phyloP scores from a whole-genome alignment of 2,329 filamentous ascomycete species.

The Epichloe baconii region DNA sequence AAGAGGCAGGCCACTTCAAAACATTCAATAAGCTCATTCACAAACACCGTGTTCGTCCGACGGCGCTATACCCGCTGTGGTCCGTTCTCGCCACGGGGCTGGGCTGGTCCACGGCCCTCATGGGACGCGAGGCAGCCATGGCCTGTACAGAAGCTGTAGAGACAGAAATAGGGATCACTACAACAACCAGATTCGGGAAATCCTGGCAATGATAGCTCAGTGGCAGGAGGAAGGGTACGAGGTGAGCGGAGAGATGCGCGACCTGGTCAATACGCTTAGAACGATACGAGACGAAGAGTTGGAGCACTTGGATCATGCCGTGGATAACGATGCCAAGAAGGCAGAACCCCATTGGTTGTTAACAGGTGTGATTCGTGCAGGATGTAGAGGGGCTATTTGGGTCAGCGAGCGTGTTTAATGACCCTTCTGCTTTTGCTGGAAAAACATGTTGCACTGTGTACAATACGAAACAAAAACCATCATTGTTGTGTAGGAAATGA shows the following conservation, averaged over 20 bases:
- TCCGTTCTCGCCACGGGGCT: constrained; percentile 63
- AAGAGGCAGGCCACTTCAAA: constrained; percentile 75
- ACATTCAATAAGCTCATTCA: constrained; percentile 77
- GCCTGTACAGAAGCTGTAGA: constrained; percentile 97
- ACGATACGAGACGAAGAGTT: constrained; percentile 89
- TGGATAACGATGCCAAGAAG: constrained; percentile 83
- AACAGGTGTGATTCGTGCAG: constrained; percentile 76
- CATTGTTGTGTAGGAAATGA: not conserved
- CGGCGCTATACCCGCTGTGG: constrained; percentile 88
- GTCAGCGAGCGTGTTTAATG: constrained; percentile 61
- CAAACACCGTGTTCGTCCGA: constrained; percentile 81
- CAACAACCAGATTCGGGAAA: constrained; percentile 72
- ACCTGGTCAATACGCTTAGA: constrained; percentile 60
- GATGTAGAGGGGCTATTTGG: constrained; percentile 87
- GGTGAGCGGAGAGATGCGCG: constrained; percentile 62
- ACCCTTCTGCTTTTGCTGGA: not conserved
- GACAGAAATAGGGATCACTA: constrained; percentile 97
- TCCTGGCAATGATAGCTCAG: constrained; percentile 68
- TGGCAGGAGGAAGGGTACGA: constrained; percentile 70
- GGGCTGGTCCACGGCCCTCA: constrained; percentile 77
- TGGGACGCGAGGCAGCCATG: constrained; percentile 93
- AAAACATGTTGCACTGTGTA: not conserved
- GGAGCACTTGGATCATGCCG: constrained; percentile 90
- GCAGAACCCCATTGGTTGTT: constrained; percentile 82
- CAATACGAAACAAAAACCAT: too few relatives aligned